Conservation (phyloP, 2,329 filamentous ascomycete genomes). For the Alternaria sp. region DNA sequence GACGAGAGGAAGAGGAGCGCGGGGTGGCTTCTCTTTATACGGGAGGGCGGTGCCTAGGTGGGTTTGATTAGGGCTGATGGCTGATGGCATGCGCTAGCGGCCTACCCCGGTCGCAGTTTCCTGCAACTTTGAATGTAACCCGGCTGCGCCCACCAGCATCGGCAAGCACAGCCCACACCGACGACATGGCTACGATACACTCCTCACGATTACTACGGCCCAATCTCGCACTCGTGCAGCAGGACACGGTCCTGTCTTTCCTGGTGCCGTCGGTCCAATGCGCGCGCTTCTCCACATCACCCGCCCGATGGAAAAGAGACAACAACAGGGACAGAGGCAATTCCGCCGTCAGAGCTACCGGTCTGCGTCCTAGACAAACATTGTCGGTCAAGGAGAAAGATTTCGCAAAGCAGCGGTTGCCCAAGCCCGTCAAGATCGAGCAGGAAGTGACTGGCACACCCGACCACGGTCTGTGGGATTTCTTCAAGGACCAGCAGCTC, state of each 20-base stretch:
- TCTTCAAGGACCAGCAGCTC: constrained; percentile 76
- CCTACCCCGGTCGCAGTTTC: constrained; percentile 17
- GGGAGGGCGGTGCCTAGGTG: constrained; percentile 1
- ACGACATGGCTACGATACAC: constrained; percentile 38
- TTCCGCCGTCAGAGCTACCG: constrained; percentile 79
- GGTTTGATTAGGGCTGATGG: background rate
- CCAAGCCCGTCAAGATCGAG: constrained; percentile 70
- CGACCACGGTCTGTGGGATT: constrained; percentile 89
- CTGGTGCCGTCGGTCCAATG: constrained; percentile 33
- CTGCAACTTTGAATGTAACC: constrained; percentile 21
- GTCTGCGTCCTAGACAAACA: constrained; percentile 68
- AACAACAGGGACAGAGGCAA: constrained; percentile 81
- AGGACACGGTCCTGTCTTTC: constrained; percentile 34
- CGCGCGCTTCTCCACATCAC: constrained; percentile 57
- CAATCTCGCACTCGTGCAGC: constrained; percentile 18
- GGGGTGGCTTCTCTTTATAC: constrained; percentile 29
- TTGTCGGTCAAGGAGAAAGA: constrained; percentile 74
- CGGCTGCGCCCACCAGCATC: constrained; percentile 6
- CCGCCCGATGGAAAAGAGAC: constrained; percentile 67
- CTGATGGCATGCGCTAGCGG: constrained; percentile 8
- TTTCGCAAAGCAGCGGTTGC: constrained; percentile 57
- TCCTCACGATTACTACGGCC: constrained; percentile 36
- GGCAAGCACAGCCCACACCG: constrained; percentile 21
- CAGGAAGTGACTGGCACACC: constrained; percentile 68
- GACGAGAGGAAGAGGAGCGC: constrained; percentile 24